Evolutionary conservation across 108 stramenopile genomes (phyloP).

Genomic region (Stephanodiscus triporus): DNA sequence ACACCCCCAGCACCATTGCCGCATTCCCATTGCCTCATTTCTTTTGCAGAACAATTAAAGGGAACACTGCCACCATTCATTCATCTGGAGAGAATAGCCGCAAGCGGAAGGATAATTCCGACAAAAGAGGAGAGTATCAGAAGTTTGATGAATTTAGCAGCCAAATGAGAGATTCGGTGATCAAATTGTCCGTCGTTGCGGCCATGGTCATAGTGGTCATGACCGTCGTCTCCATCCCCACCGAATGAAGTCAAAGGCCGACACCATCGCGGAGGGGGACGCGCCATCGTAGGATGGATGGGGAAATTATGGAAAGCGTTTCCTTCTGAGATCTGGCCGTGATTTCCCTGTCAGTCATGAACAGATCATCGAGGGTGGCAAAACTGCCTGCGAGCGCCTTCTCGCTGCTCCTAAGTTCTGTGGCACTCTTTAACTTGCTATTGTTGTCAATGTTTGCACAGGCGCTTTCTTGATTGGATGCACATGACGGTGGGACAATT

Average conservation of each 20-base stretch:
- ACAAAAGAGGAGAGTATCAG: no score
- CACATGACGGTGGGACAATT: neutral
- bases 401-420: neutral
- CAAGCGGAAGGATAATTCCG: no score
- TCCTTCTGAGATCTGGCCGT: constrained; percentile 67
- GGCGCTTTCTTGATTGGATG: neutral
- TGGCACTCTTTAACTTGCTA: neutral
- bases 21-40: no score
- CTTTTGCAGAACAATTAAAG: no score
- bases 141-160: no score
- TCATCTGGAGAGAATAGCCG: no score
- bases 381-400: constrained; percentile 4
- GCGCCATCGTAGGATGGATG: constrained; percentile 16
- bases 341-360: constrained; percentile 78
- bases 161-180: no score
- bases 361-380: constrained; percentile 41
- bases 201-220: no score
- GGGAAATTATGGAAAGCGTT: constrained; percentile 31
- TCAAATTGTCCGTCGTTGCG: no score
- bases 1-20: no score
- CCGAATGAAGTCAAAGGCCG: constrained; percentile 51
- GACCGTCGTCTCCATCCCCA: no score
- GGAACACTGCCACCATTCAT: no score
- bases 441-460: neutral
- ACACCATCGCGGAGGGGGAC: constrained; percentile 25